Evolutionary conservation across 495 filamentous ascomycete genomes (phyloP), one percentile per base, ranked within the genome.

Genomic region (Thermothielavioides terrestris): DNA sequence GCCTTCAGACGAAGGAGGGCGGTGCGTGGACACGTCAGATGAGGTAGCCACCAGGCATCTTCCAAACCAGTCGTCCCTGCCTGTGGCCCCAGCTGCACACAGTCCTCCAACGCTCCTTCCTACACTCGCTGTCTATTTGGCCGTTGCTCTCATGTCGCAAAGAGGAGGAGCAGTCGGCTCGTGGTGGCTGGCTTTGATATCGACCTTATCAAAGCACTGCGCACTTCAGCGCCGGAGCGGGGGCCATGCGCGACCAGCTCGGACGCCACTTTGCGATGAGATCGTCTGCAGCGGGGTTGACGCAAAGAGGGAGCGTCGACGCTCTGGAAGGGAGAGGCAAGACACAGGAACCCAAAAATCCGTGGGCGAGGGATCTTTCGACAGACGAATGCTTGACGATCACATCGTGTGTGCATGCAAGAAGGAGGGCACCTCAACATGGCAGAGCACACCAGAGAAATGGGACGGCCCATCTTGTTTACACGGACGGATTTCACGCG

Each of bases 261-360:
- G 51, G 51, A 44, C 49, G 39, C 32, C 14, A 22, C 38, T 47
- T 40, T 42, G 52, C 43, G 48, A 50, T 34, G 59, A 53, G 59
- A 52, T 57, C 42, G n/a, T n/a, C n/a, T n/a, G n/a, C n/a, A 54
- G 59, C 49, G 56, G 59, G 53, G 59, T 53, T 55, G 51, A 53
- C 54, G 51, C 53, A 57, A 55, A 27, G 46, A 52, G 43, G 49
- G 28, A 27, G 20, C 2, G 21, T 10, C 7, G 45, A 21, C 23
- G 49, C 35, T 46, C 11, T 12, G 7, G 25, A 38, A 39, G 38
- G 22, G 39, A 32, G 17, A 7, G 25, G 21, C 43, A 23, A 23
- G 30, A 51, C 11, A 38, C 48, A 15, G 43, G 22, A 48, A 45
- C 37, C 32, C 34, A 28, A 25, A 17, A 34, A 10, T 28, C 30